Base-by-base conservation (phyloP, 371 early-diverging fungal species). In the Thermomucor indicae-seudaticae region DNA sequence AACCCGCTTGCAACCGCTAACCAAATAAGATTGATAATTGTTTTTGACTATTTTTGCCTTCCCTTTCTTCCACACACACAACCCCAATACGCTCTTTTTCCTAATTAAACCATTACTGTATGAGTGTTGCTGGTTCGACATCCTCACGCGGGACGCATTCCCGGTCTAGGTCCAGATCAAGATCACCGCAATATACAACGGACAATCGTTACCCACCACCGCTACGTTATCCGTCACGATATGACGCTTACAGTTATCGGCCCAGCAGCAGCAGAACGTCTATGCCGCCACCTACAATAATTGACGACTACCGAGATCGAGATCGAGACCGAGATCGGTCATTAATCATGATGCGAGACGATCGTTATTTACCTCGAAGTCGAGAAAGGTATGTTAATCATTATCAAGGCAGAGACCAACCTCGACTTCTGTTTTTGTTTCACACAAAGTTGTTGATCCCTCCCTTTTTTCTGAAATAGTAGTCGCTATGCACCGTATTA, bases 71-170 rank as follows among this genome's bases (percentile, higher is more conserved):
- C n/a, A n/a, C n/a, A n/a, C n/a, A n/a, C n/a, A n/a, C n/a, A n/a
- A n/a, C n/a, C n/a, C n/a, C n/a, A n/a, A n/a, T n/a, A n/a, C n/a
- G n/a, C n/a, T n/a, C n/a, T n/a, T n/a, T n/a, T n/a, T n/a, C n/a
- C n/a, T n/a, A n/a, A n/a, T n/a, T n/a, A n/a, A n/a, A n/a, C n/a
- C n/a, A n/a, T n/a, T n/a, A n/a, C n/a, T n/a, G n/a, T 10, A 78
- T 65, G 80, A 81, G 67, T 62, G 73, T 59, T 51, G 61, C 72
- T 31, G 75, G 75, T 58, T 75, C 75, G 56, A 63, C 70, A 57
- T 75, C 75, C 46, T 75, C 75, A 40, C 65, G 67, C 45, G 75
- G 72, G 31, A 71, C 75, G 6, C 71, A 64, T 49, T 57, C 76
- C 43, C 51, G 79, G 43, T 67, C 71, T 47, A 64, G 70, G 38